Base-by-base conservation (phyloP, 228 moss, liverwort and hornwort species). In the Sphagnum magellanicum region DNA sequence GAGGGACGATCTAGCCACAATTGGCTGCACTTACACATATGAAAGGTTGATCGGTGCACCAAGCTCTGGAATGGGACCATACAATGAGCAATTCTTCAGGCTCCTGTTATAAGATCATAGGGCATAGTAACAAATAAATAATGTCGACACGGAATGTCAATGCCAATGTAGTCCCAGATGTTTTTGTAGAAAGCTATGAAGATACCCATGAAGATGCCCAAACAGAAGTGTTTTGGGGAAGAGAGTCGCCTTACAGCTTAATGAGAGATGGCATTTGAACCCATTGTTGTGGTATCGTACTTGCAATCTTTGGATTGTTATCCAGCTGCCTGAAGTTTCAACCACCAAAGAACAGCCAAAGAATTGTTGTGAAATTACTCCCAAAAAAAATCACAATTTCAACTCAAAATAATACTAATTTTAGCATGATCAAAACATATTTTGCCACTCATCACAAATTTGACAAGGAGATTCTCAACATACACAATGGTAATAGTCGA, bases 271-370 rank as follows among this genome's bases (percentile, higher is more conserved):
- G 1, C 47, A 90, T 81, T 52, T 68, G 67, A 49, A 70, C 66
- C 75, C 83, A 89, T 55, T 61, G 48, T 58, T 53, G 5, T 46
- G 91, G 91, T 63, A 91, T 63, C 6, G 1, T 5, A 46, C 77
- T 79, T 60, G 51, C 64, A 7, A 91, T 68, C 32, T 32, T 32
- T 6, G 83, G 81, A 71, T 93, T 93, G 74, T 87, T 73, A 73
- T 93, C 93, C 50, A 93, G 32, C 59, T 92, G 92, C 72, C 92
- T 92, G 90, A 12, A 64, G 51, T 68, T 49, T 47, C 16, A 68
- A 8, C 16, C 6, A 13, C 8, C 12, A 17, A 16, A 60, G 1
- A 32, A 7, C 0, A 62, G 47, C 11, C 5, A 49, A 15, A 3
- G 49, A 50, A 15, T 17, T 48, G 4, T 60, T 52, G 8, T 9